Base-by-base conservation (phyloP, 371 early-diverging fungal species). In the Mucor sp. region DNA sequence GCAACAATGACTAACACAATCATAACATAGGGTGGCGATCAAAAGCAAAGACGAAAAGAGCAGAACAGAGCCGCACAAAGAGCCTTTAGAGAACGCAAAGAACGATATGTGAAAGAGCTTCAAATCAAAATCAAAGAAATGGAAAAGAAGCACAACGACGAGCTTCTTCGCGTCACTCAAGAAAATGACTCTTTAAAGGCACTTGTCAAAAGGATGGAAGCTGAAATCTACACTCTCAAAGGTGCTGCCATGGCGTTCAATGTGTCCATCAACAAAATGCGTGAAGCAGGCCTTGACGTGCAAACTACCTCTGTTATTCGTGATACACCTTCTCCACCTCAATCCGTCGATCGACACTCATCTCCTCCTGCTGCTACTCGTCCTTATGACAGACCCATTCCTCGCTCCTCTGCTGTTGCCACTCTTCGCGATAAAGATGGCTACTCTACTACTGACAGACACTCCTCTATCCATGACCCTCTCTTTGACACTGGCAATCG, bases 31-130 rank as follows among this genome's bases (percentile, higher is more conserved):
- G 68, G 66, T 9, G 66, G 64, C 0, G 70, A 73, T 25, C 69
- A 66, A 47, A 70, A 73, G 48, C 62, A 77, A 73, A 85, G 89
- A 75, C 88, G 90, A 41, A 85, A 86, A 7, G 86, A 82, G 8
- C 90, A 91, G 64, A 91, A 90, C 66, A 75, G 91, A 28, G 89
- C 86, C 15, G 90, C 90, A 2, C 91, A 91, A 70, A 79, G 89
- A 32, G 89, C 90, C 1, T 91, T 90, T 67, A 83, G 91, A 44
- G 87, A 89, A 68, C 80, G 91, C 4, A 91, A 89, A 67, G 88
- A 89, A 59, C 78, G 78, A 27, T 86, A 89, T 66, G 85, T 90
- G 15, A 86, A 86, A 63, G 90, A 87, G 32, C 76, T 90, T 7
- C 88, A 90, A 23, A 3, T 55, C 3, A 71, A 67, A 44, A 67